A percentile compares a stretch with the other conserved stretches of the same genome.
Evolutionary conservation across 2,329 filamentous ascomycete genomes (phyloP).

Genomic region (Aspergillus flavus): DNA sequence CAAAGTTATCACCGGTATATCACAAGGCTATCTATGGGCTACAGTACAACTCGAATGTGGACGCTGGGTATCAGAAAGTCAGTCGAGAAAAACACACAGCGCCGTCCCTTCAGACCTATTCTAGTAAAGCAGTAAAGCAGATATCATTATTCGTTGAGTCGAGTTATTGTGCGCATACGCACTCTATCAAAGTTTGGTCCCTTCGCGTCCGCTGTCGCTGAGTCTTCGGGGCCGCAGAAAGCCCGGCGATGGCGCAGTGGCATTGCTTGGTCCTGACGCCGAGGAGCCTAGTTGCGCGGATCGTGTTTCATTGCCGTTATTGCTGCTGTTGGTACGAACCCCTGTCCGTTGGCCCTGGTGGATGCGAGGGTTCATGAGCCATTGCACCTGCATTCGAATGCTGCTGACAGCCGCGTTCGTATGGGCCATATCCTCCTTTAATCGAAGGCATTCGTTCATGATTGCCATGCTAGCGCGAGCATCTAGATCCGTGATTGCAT

Average conservation of each 20-base stretch:
- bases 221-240: constrained; percentile 35
- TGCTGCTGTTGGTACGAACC: constrained; percentile 23
- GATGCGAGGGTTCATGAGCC: constrained; percentile 61
- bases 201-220: constrained; percentile 45
- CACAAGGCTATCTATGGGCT: constrained; percentile 3
- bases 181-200: constrained; percentile 37
- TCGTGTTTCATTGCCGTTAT: constrained; percentile 17
- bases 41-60: background rate
- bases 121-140: background rate
- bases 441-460: constrained; percentile 63
- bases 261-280: constrained; percentile 30
- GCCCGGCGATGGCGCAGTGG: constrained; percentile 24
- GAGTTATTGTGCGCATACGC: background rate
- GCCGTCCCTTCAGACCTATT: background rate
- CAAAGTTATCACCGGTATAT: background rate
- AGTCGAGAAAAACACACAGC: background rate
- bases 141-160: constrained; percentile 9
- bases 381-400: constrained; percentile 63
- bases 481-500: constrained; percentile 61
- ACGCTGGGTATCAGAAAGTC: constrained; percentile 1
- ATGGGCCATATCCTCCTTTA: constrained; percentile 65
- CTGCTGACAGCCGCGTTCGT: constrained; percentile 62
- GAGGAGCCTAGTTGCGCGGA: constrained; percentile 23
- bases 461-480: constrained; percentile 64
- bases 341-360: constrained; percentile 43